Evolutionary conservation across 2,329 filamentous ascomycete genomes (phyloP), one percentile per base, ranked within the genome.

Genomic region (Aspergillus sp.): DNA sequence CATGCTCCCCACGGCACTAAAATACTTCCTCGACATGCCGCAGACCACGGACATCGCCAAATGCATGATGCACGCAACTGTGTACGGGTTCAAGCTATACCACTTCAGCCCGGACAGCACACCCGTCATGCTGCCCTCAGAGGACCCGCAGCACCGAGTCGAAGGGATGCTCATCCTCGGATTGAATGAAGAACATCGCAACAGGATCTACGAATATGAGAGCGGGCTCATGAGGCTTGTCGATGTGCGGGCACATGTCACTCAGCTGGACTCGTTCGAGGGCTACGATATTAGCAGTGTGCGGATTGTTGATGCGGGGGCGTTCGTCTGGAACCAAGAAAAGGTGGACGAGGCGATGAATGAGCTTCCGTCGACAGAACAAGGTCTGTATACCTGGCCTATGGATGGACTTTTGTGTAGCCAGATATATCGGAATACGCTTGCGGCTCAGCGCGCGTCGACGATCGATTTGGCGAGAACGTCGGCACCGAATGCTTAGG

Each of bases 1-100:
- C 17, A 72, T 73, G 72, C 65, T 75, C 7, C 73, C 73, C 8
- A 70, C 68, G 1, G 65, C 70, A 9, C 63, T 76, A 6, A 73
- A 72, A 39, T 69, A 69, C 49, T 62, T 67, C 50, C 65, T 68
- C 28, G 61, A 65, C n/a, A 38, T 65, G 8, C 45, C 62, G n/a
- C 63, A 68, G 50, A 12, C 28, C n/a, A 32, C 57, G 32, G 52
- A 66, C 19, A 65, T 74, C 39, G 55, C 62, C 19, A 50, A 45
- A 25, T 55, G 64, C 53, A 74, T 76, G 72, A 72, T 65, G 5
- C 67, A 63, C 12, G 72, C 69, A 19, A 70, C 61, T 6, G 59
- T 75, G 15, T 56, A 58, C 12, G 65, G 65, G 4, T 70, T 73
- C 51, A 63, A 69, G 51, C 65, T 74, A 3, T 68, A 69, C 55